These are phyloP conservation scores for Dichotomopilus funicola DNA, from an alignment of 2,329 filamentous ascomycete genomes.

Conservation along the genomic window DNA sequence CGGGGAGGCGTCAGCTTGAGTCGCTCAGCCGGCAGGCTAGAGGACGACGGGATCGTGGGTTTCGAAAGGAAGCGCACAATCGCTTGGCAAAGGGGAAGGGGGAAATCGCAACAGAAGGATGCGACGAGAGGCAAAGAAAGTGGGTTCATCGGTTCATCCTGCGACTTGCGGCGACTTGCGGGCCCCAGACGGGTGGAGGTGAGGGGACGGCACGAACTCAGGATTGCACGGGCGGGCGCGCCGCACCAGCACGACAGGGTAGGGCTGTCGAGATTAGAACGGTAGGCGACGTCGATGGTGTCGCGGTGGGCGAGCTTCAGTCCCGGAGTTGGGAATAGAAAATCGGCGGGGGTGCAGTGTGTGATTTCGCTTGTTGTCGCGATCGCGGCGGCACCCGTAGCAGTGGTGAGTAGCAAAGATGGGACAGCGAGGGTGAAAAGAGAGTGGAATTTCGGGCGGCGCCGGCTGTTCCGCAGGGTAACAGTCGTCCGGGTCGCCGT, in stretches of 20 bases:
- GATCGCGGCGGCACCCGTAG: constrained; percentile 8
- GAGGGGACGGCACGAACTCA: constrained; percentile 21
- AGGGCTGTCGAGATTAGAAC: constrained; percentile 18
- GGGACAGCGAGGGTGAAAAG: constrained; percentile 10
- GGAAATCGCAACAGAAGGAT: neutral
- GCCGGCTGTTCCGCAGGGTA: constrained; percentile 16
- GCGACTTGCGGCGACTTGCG: neutral
- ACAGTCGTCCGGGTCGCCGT: constrained; percentile 14
- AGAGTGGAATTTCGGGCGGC: constrained; percentile 9
- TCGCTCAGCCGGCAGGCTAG: constrained; percentile 1
- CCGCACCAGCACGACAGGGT: constrained; percentile 23
- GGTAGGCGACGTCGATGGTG: constrained; percentile 24
- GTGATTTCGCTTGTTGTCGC: constrained; percentile 9
- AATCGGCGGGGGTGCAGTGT: constrained; percentile 12
- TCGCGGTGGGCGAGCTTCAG: constrained; percentile 19
- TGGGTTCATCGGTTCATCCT: constrained; percentile 1
- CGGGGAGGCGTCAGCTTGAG: constrained; percentile 10
- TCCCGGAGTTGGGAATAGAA: constrained; percentile 14
- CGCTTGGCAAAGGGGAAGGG: neutral
- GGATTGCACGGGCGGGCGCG: constrained; percentile 11
- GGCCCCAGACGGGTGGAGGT: neutral
- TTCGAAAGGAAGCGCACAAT: neutral
- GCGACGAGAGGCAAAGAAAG: neutral
- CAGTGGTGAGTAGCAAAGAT: constrained; percentile 1
- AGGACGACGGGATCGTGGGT: too few species aligned